phyloP scores from a whole-genome alignment of 176 grass and related monocot species.

The Cenchrus fungigraminus region DNA sequence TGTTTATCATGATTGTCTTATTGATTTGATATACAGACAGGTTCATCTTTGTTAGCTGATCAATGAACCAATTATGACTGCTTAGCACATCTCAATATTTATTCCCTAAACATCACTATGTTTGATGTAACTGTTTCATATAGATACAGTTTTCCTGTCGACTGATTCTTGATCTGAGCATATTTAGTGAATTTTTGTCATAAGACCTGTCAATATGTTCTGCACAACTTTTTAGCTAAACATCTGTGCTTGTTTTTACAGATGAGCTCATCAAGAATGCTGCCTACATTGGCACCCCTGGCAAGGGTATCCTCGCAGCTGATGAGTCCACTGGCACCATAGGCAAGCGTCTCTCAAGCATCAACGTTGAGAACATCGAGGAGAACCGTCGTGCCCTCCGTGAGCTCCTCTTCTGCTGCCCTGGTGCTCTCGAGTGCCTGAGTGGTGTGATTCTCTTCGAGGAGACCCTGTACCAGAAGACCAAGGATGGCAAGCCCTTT shows the following conservation, averaged over 20 bases:
- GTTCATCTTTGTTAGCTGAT: conserved; percentile 5
- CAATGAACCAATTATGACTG: neutral
- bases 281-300: conserved; percentile 84
- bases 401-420: conserved; percentile 86
- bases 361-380: conserved; percentile 88
- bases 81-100: neutral
- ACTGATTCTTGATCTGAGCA: neutral
- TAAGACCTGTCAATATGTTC: neutral
- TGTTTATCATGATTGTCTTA: neutral
- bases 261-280: conserved; percentile 96
- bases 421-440: conserved; percentile 65
- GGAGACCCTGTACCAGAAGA: conserved; percentile 96
- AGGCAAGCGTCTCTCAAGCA: conserved; percentile 84
- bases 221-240: neutral
- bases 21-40: neutral
- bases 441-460: conserved; percentile 84
- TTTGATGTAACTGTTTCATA: neutral
- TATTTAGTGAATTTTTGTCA: neutral
- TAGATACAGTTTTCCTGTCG: neutral
- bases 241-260: conserved; percentile 16
- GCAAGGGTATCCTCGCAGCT: conserved; percentile 88
- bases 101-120: neutral
- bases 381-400: conserved; percentile 81
- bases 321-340: conserved; percentile 93
- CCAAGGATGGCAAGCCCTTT: conserved; percentile 83